Evolutionary conservation across 2,329 filamentous ascomycete species (phyloP), one percentile per base, ranked within the genome.

Genomic region (Colletotrichum karsti): DNA sequence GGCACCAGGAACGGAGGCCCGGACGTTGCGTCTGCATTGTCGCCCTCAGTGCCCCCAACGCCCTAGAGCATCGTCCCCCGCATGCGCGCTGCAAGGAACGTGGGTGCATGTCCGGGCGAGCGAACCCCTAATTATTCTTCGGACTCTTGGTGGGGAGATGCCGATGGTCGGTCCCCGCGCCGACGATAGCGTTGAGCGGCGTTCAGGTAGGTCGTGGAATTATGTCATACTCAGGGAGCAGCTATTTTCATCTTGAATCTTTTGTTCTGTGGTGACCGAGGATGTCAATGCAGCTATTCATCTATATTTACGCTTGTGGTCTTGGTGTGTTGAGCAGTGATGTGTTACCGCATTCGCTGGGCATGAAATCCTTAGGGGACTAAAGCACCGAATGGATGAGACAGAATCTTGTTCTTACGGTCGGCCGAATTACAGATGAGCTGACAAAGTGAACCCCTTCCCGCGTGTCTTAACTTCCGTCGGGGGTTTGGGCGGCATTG

Each of bases 1-100:
- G 55, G 50, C 55, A 56, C 9, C 46, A 20, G 51, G 41, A 24
- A 67, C 63, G 56, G 63, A 69, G 62, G 63, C 63, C 67, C 67
- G 67, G 54, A 46, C 37, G 53, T 58, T 46, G 54, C 18, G 9
- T 12, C 63, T 50, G 55, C 37, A 42, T 5, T 20, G 30, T n/a
- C n/a, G n/a, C n/a, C n/a, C n/a, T n/a, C 7, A 8, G n/a, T 9
- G 13, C 30, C 30, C 30, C 30, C 51, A n/a, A n/a, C 30, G 20
- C 35, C 30, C 26, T 18, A 37, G 12, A 18, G 30, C n/a, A 41
- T 33, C 12, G n/a, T 20, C 42, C 28, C 39, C 35, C 62, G 24
- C 53, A 44, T 39, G 12, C 15, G 10, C 39, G 18, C 22, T 54
- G 37, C 20, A 44, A 39, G 48, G 20, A 22, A 39, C 18, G 22